These are phyloP conservation scores for Cystobasidium tubakii DNA, from an alignment of 768 basidiomycete species.

Conservation along the genomic window DNA sequence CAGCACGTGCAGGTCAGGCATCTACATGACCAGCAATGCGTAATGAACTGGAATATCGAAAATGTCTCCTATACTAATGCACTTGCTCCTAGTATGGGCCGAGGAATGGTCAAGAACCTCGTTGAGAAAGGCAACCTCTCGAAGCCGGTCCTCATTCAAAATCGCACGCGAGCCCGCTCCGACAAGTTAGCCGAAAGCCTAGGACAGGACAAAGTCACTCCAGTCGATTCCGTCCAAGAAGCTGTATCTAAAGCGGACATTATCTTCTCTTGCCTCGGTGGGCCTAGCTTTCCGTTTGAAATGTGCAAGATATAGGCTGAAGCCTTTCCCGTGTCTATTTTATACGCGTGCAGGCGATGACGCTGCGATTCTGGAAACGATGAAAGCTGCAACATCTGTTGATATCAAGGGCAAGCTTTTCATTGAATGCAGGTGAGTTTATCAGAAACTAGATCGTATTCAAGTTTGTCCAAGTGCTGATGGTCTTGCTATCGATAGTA, in stretches of 20 bases:
- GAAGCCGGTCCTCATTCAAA: constrained; percentile 27
- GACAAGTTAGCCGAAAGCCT: constrained; percentile 18
- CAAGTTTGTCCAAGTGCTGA: not conserved
- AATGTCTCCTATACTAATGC: not conserved
- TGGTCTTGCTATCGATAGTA: not conserved
- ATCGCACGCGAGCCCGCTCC: constrained; percentile 24
- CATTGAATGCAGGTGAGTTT: constrained; percentile 32
- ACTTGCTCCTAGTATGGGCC: constrained; percentile 12
- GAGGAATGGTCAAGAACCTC: constrained; percentile 37
- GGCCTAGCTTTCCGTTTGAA: not conserved
- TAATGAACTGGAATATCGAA: too few relatives aligned
- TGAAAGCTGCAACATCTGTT: constrained; percentile 3
- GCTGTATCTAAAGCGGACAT: constrained; percentile 27
- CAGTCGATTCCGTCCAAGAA: constrained; percentile 14
- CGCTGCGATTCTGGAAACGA: constrained; percentile 23
- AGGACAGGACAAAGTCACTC: constrained; percentile 11
- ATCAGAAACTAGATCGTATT: not conserved
- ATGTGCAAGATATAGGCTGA: not conserved
- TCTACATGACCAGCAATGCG: too few relatives aligned
- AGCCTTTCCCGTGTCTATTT: not conserved
- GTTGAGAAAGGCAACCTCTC: constrained; percentile 29
- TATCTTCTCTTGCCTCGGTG: constrained; percentile 38
- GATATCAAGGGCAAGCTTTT: constrained; percentile 36
- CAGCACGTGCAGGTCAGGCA: not conserved
- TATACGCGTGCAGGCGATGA: constrained; percentile 23